These are phyloP conservation scores for Sclerotinia subarctica DNA, from an alignment of 2,329 filamentous ascomycete species.

Conservation along the genomic window DNA sequence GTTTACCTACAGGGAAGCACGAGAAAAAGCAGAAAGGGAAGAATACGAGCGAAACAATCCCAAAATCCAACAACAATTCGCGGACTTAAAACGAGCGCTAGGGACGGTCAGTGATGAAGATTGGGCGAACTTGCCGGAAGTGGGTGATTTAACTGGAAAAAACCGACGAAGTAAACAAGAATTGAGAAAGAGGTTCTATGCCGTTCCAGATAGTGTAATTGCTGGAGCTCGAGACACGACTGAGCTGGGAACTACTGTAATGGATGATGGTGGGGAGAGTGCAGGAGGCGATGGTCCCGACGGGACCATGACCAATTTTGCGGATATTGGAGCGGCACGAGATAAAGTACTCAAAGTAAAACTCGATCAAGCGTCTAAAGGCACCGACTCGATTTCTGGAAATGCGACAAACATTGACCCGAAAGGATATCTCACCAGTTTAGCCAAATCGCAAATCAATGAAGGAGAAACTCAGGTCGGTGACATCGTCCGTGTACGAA, in stretches of 20 bases:
- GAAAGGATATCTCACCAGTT: constrained; percentile 90
- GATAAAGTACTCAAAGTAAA: constrained; percentile 95
- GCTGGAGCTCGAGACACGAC: constrained; percentile 77
- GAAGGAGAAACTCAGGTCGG: constrained; percentile 82
- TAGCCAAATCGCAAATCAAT: constrained; percentile 76
- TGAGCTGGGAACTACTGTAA: constrained; percentile 85
- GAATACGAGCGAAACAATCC: constrained; percentile 97
- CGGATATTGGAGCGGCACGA: constrained; percentile 91
- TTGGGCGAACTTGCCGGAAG: constrained; percentile 92
- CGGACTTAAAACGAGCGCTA: constrained; percentile 87
- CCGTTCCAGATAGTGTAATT: constrained; percentile 92
- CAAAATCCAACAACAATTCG: constrained; percentile 97
- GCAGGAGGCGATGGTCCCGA: constrained; percentile 51
- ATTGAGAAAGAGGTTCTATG: constrained; percentile 82
- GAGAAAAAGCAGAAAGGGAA: constrained; percentile 85
- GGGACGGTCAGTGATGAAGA: constrained; percentile 89
- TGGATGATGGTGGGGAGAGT: constrained; percentile 64
- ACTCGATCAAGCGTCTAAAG: constrained; percentile 81
- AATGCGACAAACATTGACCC: constrained; percentile 90
- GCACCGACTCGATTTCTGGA: constrained; percentile 66
- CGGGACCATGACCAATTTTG: constrained; percentile 96
- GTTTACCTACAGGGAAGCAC: constrained; percentile 76
- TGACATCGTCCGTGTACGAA: constrained; percentile 89
- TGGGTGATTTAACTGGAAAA: constrained; percentile 93
- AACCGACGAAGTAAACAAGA: constrained; percentile 84